These are phyloP conservation scores for Fusarium ambrosium DNA, from an alignment of 2,329 filamentous ascomycete species.

Conservation along the genomic window DNA sequence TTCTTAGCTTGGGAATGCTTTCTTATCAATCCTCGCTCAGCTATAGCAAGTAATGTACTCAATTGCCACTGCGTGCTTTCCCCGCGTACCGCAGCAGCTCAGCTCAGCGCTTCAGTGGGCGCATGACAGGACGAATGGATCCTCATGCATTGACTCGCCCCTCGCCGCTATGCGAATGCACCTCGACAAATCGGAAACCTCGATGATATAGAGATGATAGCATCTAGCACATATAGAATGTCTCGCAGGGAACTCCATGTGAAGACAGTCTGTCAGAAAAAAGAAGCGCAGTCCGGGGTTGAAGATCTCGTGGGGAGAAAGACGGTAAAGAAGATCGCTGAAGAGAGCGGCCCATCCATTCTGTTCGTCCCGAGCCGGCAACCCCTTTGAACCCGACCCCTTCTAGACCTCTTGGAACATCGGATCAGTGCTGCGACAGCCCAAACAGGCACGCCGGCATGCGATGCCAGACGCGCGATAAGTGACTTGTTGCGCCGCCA, in stretches of 20 bases:
- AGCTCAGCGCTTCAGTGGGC: background rate
- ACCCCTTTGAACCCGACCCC: background rate
- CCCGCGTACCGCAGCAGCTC: constrained; percentile 1
- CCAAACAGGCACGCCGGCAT: constrained; percentile 17
- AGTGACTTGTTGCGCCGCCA: constrained; percentile 41
- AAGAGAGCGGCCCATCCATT: background rate
- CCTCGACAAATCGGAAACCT: constrained; percentile 19
- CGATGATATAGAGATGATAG: constrained; percentile 5
- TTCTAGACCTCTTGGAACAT: constrained; percentile 1
- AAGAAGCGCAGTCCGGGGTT: background rate
- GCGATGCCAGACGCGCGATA: constrained; percentile 37
- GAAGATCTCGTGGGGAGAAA: background rate
- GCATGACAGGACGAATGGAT: constrained; percentile 17
- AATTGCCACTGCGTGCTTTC: background rate
- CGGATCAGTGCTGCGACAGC: constrained; percentile 2
- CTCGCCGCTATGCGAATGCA: constrained; percentile 18
- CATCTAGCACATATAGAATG: constrained; percentile 16
- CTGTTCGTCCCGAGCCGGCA: constrained; percentile 4
- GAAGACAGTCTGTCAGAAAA: constrained; percentile 4
- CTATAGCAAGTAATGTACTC: background rate
- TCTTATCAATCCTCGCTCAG: background rate
- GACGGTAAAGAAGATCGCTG: background rate
- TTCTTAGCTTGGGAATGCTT: background rate
- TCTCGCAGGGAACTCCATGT: constrained; percentile 26
- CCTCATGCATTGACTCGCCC: constrained; percentile 19